Base-by-base conservation (phyloP, 73 alveolate genomes). In the Paramecium primaurelia region DNA sequence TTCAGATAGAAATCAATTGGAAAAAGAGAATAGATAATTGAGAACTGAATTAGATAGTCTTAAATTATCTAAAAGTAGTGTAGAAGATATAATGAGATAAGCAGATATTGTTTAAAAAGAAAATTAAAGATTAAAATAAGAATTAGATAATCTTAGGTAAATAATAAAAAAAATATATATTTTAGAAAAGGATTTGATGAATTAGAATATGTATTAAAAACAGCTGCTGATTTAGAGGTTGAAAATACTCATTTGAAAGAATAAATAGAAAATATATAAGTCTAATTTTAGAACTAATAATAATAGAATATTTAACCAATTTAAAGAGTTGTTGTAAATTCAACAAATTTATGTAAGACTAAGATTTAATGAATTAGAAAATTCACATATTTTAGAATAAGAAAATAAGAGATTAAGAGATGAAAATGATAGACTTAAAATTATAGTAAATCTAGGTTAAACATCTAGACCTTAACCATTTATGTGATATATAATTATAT, bases 1-100 rank as follows among this genome's bases (percentile, higher is more conserved):
- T 4, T 80, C 71, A 49, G 91, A 80, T 80, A 80, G 91, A 25
- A 80, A 80, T 80, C 58, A 80, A 80, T 49, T 80, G 8, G 91
- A 45, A 42, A 22, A 42, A 47, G 71, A 80, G 34, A 80, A 80
- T 80, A 45, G 58, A 36, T 20, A 80, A 80, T 80, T 80, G 34
- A 80, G 75, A 49, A 26, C 44, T 1, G 91, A 80, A 80, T 49
- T 80, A 47, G 91, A 80, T 80, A 32, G 42, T 32, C 58, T 80
- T 3, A 80, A 80, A 80, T n/a, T 80, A 12, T 32, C 49, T 20
- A 80, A 47, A 80, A 49, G 91, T 47, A 80, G 91, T 80, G 71
- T 80, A 18, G 91, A 80, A 8, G 91, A 80, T 20, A 64, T 80
- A 42, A 25, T 40, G 38, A 80, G 25, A 49, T 47, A 42, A 80